Evolutionary conservation across 1,139 yeast species (phyloP), one percentile per base, ranked within the genome.

Genomic region (Geotrichum candidum): DNA sequence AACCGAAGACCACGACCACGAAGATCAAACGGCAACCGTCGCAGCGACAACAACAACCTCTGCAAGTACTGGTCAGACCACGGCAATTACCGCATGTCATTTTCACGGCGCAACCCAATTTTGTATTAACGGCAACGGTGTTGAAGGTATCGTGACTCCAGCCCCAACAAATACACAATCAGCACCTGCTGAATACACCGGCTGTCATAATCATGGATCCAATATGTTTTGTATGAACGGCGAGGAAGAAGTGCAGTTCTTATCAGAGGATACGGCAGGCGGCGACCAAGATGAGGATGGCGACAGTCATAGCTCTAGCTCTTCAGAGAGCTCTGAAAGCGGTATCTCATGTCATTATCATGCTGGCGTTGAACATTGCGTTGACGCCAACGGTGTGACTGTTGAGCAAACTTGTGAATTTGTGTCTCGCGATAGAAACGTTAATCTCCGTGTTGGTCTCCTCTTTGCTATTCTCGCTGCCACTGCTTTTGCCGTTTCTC

Each of bases 311-410:
- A 48, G 23, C 15, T 23, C 41, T 59, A 56, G 11, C 64, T 56
- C 31, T 48, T 59, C 31, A 73, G 69, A 27, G 63, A n/a, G 46
- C 1, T 35, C 51, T 23, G 48, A 23, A 31, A 46, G 38, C 9
- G 60, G 63, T 15, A 46, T 60, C 9, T 33, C 55, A 54, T 76
- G 79, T 63, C 79, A 76, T 63, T 76, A 74, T 68, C 79, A 76
- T 65, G 79, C 78, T 46, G 79, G 79, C 13, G 79, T 76, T 6
- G 79, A 76, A 62, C 79, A 76, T 66, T 76, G 79, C 66, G 72
- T 70, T 1, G 69, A 65, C 41, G 71, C 66, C 45, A 60, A 63
- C 7, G 72, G 68, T 41, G 56, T 56, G 33, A 63, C 65, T 53
- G 63, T 60, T 46, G 62, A 59, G 18, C 54, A 45, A 31, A 60